A percentile compares a stretch with the other conserved stretches of the same genome.
Evolutionary conservation across 805 yeast species (phyloP).

Genomic region (Monosporozyma servazzii): DNA sequence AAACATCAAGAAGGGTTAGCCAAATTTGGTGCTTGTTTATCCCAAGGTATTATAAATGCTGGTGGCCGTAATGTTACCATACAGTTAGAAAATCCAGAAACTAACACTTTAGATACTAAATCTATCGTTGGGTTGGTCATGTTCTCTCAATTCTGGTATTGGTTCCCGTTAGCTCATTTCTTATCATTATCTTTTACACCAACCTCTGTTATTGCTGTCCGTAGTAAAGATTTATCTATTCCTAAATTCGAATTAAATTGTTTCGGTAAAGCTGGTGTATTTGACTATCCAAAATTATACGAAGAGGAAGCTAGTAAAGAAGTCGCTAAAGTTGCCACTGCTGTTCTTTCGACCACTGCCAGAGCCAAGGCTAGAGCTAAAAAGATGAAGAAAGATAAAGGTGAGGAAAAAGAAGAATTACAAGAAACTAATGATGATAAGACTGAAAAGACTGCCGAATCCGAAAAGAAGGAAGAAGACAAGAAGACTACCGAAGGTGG

Average conservation of each 20-base stretch:
- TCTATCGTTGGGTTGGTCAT: constrained; percentile 88
- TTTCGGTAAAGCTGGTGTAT: constrained; percentile 68
- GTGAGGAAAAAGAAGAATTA: constrained; percentile 29
- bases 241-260: constrained; percentile 79
- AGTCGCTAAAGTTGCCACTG: constrained; percentile 84
- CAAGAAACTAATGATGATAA: constrained; percentile 30
- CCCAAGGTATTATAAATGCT: constrained; percentile 96
- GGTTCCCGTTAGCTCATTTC: constrained; percentile 97
- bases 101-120: constrained; percentile 81
- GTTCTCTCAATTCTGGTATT: constrained; percentile 92
- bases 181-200: constrained; percentile 86
- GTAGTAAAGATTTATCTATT: constrained; percentile 65
- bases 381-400: constrained; percentile 46
- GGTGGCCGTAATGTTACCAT: constrained; percentile 98
- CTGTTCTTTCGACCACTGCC: constrained; percentile 87
- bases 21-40: constrained; percentile 92
- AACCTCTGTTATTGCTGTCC: constrained; percentile 80
- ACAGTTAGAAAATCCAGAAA: constrained; percentile 76
- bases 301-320: constrained; percentile 74
- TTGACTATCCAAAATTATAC: constrained; percentile 82
- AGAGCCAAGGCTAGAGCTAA: constrained; percentile 90
- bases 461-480: constrained; percentile 18
- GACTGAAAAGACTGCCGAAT: constrained; percentile 20
- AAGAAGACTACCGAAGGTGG: constrained; percentile 20
- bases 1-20: constrained; percentile 96